Evolutionary conservation across 176 grass and related monocot genomes (phyloP), one percentile per base, ranked within the genome.

Genomic region (Rhipidocladum racemiflorum): DNA sequence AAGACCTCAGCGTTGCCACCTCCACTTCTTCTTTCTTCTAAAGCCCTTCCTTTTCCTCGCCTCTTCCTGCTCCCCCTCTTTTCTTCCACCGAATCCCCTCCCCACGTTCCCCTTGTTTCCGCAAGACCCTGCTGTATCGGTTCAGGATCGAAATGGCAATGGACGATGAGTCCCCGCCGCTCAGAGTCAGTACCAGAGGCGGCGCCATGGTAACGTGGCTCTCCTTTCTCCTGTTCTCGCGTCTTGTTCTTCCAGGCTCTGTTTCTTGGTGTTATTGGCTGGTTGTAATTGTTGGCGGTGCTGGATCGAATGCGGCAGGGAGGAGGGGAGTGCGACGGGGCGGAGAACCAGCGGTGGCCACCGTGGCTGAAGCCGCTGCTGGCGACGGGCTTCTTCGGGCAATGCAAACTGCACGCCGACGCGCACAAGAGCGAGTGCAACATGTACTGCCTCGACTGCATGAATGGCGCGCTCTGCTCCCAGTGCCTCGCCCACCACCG

Each of bases 401-500:
- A 93, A 90, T 99, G 97, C 93, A 91, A 99, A 83, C 13, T 87
- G 32, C 97, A 99, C 76, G 89, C 87, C 0, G 97, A 99, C 80
- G 80, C 93, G 7, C 91, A 95, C 91, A 99, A 94, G 93, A 92
- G 93, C 87, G 97, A 99, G 89, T 99, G 97, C 85, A 99, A 99
- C 85, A 99, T 99, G 97, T 99, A 96, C 88, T 99, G 97, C 91
- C 90, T 99, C 65, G 97, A 94, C 76, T 99, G 97, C 91, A 79
- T 79, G 72, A 90, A 83, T 78, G 87, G 93, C 54, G 93, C 93
- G n/a, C 93, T 99, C 77, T 99, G 97, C 89, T 99, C 97, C 11
- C 87, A 92, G 74, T 99, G 97, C 87, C 89, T 99, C 85, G 77
- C 85, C 7, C 77, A 77, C 82, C 97, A 99, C 89, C 89, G 84